A percentile compares a stretch with the other conserved stretches of the same genome.
phyloP scores from a whole-genome alignment of 139 green algal species.

The Chlorella sp. region DNA sequence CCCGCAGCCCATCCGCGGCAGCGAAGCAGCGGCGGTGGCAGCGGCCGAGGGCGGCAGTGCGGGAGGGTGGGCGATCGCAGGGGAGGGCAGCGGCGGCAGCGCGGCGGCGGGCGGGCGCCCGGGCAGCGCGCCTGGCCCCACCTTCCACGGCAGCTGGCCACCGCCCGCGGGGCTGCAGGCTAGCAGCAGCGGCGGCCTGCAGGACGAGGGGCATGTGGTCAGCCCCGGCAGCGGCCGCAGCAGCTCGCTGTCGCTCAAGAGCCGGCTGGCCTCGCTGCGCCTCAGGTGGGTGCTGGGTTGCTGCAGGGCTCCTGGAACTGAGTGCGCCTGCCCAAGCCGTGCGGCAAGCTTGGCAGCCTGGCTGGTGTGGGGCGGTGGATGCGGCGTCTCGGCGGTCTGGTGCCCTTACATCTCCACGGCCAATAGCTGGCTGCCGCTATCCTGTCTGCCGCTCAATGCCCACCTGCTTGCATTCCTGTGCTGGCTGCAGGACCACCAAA shows the following conservation, averaged over 20 bases:
- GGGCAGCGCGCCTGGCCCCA: background rate
- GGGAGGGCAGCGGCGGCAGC: background rate
- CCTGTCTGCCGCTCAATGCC: background rate
- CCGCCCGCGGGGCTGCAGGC: constrained; percentile 3
- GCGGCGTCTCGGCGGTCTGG: too few relatives aligned
- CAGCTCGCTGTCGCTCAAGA: constrained; percentile 36
- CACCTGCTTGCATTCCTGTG: background rate
- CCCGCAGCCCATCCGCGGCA: constrained; percentile 31
- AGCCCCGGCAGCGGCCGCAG: constrained; percentile 30
- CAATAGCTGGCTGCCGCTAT: too few relatives aligned
- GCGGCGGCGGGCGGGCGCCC: too few relatives aligned
- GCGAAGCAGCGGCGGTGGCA: background rate
- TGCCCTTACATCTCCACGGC: too few relatives aligned
- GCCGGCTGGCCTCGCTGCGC: constrained; percentile 20
- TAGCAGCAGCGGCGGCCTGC: background rate
- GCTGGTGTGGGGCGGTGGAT: too few relatives aligned
- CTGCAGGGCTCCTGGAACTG: too few relatives aligned
- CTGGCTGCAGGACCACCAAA: background rate
- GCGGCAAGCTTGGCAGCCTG: too few relatives aligned
- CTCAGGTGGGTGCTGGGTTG: constrained; percentile 16
- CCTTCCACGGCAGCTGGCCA: constrained; percentile 40
- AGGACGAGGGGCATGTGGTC: constrained; percentile 2
- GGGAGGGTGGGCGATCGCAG: background rate
- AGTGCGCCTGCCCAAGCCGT: too few relatives aligned
- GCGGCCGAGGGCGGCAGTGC: background rate